Evolutionary conservation across 495 filamentous ascomycete genomes (phyloP), one percentile per base, ranked within the genome.

Genomic region (Penicillium lagena): DNA sequence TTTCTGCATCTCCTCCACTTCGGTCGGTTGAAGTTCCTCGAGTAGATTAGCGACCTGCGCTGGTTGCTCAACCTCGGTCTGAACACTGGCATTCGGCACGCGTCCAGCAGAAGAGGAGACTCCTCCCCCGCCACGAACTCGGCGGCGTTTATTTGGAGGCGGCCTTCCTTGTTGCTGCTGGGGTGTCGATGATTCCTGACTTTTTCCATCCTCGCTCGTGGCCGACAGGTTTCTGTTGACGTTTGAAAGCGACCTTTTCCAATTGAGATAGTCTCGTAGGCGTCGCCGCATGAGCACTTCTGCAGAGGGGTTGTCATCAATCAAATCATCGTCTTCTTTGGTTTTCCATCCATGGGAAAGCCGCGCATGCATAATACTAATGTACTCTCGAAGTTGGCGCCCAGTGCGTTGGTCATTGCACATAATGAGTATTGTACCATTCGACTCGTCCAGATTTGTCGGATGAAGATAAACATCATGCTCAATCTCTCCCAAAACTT

Each of bases 401-500:
- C 89, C 95, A 12, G 89, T 95, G 38, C 81, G 82, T 54, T 86
- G 80, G 55, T 95, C 94, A 10, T 82, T 82, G 56, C 94, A 97
- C 93, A 98, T 97, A 50, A 98, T 87, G 31, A 98, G 63, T 35
- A 94, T 87, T 2, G 88, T 89, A 35, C 86, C 85, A 58, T 90
- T 95, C 4, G 90, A 95, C 55, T 89, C 89, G 68, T 91, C 87
- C n/a, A 74, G 70, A 12, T 68, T 61, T 4, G 66, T 59, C 10
- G 89, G 88, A 48, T 95, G 89, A 40, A 95, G 81, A 56, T 94
- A 95, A 32, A 85, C 74, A 51, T 96, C 94, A 42, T 83, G 80
- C 51, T 97, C 94, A 52, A 97, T 96, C 64, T 98, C 93, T 38
- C 89, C 85, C 2, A 98, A 70, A 7, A 95, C 80, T 29, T 95